phyloP scores from a whole-genome alignment of 139 green algal genomes.

The Closterium sp. region DNA sequence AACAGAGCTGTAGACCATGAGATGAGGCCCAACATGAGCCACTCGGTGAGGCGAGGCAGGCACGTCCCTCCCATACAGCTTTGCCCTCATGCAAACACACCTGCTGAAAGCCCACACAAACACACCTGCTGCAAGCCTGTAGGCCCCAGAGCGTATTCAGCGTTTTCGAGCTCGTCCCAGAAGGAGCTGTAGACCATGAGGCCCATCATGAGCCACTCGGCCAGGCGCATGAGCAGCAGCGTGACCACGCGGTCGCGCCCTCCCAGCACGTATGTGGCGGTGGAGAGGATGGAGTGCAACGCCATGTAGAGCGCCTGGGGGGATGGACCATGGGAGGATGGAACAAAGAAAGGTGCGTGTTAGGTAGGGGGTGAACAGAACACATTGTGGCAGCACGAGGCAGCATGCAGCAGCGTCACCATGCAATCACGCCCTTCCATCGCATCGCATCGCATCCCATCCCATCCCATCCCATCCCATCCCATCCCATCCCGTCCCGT shows the following conservation, averaged over 20 bases:
- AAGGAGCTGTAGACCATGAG: constrained; percentile 36
- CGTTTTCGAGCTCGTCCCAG: constrained; percentile 32
- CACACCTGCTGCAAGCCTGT: constrained; percentile 46
- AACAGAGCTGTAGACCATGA: background rate
- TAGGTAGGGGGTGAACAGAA: background rate
- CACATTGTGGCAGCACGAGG: background rate
- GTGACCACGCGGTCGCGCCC: constrained; percentile 24
- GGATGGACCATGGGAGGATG: background rate
- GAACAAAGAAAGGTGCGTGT: no score
- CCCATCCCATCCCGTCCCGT: no score
- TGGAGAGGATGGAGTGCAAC: constrained; percentile 16
- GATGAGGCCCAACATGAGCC: background rate
- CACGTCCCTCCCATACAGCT: no score
- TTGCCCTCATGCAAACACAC: background rate
- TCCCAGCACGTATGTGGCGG: constrained; percentile 29
- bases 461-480: no score
- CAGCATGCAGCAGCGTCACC: no score
- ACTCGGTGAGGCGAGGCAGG: background rate
- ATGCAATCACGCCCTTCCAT: no score
- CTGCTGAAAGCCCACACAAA: constrained; percentile 18
- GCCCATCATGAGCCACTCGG: constrained; percentile 34
- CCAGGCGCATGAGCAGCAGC: constrained; percentile 46
- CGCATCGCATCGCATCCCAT: no score
- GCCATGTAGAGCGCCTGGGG: constrained; percentile 8
- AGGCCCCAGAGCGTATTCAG: constrained; percentile 19